Evolutionary conservation across 2,329 filamentous ascomycete species (phyloP).

Genomic region (Polychaeton citri): DNA sequence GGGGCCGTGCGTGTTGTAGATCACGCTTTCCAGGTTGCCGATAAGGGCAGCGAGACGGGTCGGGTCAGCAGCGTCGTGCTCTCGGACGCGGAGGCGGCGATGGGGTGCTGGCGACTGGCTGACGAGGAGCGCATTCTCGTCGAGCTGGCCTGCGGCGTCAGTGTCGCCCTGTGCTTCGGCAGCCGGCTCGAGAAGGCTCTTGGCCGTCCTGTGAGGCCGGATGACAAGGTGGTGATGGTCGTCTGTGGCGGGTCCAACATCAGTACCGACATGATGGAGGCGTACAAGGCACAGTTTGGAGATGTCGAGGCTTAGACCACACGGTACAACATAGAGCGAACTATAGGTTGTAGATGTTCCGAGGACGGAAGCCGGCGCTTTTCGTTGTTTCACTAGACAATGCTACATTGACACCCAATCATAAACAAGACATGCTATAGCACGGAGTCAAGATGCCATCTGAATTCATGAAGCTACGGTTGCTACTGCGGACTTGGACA

Average conservation of each 20-base stretch:
- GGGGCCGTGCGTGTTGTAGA: constrained; percentile 60
- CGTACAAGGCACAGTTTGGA: constrained; percentile 32
- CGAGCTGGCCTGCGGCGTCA: constrained; percentile 75
- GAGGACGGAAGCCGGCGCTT: too few relatives aligned
- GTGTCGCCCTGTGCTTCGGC: constrained; percentile 55
- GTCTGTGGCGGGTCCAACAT: constrained; percentile 59
- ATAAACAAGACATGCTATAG: too few relatives aligned
- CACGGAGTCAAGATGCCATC: too few relatives aligned
- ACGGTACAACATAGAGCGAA: too few relatives aligned
- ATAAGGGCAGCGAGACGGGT: constrained; percentile 21
- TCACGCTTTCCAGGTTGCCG: constrained; percentile 52
- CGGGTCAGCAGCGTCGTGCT: constrained; percentile 50
- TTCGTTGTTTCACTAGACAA: too few relatives aligned
- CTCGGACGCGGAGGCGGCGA: constrained; percentile 64
- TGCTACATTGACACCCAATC: too few relatives aligned
- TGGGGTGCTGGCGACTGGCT: constrained; percentile 61
- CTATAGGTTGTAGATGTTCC: too few relatives aligned
- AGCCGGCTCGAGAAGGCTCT: constrained; percentile 45
- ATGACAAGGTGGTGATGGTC: constrained; percentile 66
- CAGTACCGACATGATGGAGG: constrained; percentile 36
- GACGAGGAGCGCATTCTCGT: constrained; percentile 74
- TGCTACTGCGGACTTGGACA: constrained; percentile 18
- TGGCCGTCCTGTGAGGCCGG: constrained; percentile 48
- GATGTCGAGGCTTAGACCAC: too few relatives aligned
- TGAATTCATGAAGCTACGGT: too few relatives aligned